A percentile compares a stretch with the other conserved stretches of the same genome.
Conservation (phyloP, 148 eudicot species). For the Pharnaceum exiguum region DNA sequence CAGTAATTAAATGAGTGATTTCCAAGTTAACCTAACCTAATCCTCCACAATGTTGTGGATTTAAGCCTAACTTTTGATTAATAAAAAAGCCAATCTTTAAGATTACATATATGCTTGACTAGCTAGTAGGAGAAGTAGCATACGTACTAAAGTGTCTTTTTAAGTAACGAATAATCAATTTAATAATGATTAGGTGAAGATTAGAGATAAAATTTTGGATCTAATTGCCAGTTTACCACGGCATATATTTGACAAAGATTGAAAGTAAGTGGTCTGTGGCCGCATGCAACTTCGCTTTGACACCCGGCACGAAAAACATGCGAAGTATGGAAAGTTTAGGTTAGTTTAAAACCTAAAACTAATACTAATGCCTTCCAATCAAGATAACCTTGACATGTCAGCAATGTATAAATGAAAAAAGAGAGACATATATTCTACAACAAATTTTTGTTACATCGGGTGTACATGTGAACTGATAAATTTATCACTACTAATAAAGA, state of each 20-base stretch:
- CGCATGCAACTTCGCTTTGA: too few species aligned
- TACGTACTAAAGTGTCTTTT: slow-evolving; percentile 20
- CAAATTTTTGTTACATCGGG: too few species aligned
- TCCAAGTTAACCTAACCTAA: slow-evolving; percentile 33
- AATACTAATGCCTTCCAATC: too few species aligned
- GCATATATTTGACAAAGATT: not conserved
- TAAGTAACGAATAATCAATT: slow-evolving; percentile 16
- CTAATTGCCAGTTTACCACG: slow-evolving; percentile 1
- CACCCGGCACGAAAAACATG: too few species aligned
- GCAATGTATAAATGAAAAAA: too few species aligned
- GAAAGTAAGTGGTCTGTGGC: not conserved
- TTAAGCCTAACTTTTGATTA: slow-evolving; percentile 30
- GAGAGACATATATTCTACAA: too few species aligned
- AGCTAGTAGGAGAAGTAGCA: slow-evolving; percentile 1
- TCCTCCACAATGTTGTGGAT: slow-evolving; percentile 21
- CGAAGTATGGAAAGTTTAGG: too few species aligned
- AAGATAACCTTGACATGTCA: too few species aligned
- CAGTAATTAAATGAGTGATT: slow-evolving; percentile 24
- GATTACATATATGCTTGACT: not conserved
- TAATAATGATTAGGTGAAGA: slow-evolving; percentile 36
- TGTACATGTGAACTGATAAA: not conserved
- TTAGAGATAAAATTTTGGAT: slow-evolving; percentile 4
- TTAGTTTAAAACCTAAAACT: too few species aligned
- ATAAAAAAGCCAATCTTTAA: slow-evolving; percentile 2
- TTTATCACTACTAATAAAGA: not conserved